A percentile compares a stretch with the other conserved stretches of the same genome.
Evolutionary conservation across 2,329 filamentous ascomycete genomes (phyloP).

Genomic region (Botrytis cinerea): DNA sequence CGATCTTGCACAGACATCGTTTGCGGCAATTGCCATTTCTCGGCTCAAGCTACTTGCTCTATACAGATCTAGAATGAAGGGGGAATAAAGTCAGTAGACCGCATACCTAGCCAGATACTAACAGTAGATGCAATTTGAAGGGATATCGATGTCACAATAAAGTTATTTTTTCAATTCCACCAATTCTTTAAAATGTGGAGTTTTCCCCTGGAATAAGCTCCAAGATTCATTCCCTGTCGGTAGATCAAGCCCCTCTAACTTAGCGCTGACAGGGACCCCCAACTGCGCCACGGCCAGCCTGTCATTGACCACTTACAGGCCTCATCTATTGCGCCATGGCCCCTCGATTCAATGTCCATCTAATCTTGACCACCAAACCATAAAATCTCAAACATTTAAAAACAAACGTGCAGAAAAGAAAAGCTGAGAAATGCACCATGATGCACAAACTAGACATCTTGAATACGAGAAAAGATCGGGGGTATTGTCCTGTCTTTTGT

Average conservation of each 20-base stretch:
- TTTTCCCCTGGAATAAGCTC: background rate
- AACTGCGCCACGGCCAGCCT: background rate
- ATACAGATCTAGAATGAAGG: background rate
- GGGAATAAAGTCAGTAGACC: fast-evolving
- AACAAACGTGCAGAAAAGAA: slow-evolving; percentile 15
- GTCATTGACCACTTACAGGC: background rate
- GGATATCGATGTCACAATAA: slow-evolving; percentile 11
- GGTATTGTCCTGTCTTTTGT: background rate
- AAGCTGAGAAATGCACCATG: background rate
- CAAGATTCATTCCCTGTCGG: background rate
- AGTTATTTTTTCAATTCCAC: background rate
- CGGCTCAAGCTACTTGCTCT: background rate
- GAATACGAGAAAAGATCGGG: background rate
- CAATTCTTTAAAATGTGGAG: background rate
- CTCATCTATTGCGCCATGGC: background rate
- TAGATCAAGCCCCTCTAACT: background rate
- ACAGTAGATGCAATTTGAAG: background rate
- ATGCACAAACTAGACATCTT: background rate
- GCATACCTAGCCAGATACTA: fast-evolving
- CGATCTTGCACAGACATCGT: background rate
- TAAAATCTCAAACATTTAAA: background rate
- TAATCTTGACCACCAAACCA: background rate
- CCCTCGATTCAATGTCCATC: slow-evolving; percentile 3
- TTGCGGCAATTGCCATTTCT: background rate
- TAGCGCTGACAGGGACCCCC: background rate